These are phyloP conservation scores for Cladochytrium replicatum DNA, from an alignment of 192 early-diverging fungal species.

Conservation along the genomic window DNA sequence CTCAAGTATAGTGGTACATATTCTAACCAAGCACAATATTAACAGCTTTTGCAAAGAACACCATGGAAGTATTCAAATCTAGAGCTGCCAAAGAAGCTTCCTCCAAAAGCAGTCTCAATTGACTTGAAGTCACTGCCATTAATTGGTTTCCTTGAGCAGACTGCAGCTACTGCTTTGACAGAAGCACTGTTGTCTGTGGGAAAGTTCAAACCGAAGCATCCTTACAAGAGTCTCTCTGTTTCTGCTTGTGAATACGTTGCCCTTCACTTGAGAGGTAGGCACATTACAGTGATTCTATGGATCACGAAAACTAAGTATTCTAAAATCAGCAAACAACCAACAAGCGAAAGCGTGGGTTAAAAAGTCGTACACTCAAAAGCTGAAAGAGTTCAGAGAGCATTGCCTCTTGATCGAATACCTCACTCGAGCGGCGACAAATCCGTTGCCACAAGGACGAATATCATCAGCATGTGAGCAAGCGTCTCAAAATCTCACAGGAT, in stretches of 20 bases:
- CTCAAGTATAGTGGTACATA: slow-evolving; percentile 22
- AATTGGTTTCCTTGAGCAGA: slow-evolving; percentile 46
- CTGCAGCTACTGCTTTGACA: slow-evolving; percentile 26
- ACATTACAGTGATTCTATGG: not conserved
- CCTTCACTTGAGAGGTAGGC: slow-evolving; percentile 40
- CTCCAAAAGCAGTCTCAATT: slow-evolving; percentile 31
- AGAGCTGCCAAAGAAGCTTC: slow-evolving; percentile 37
- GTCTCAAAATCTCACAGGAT: no score
- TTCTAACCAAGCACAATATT: not conserved
- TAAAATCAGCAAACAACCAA: slow-evolving; percentile 33
- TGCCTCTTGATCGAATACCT: slow-evolving; percentile 25
- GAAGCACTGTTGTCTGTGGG: slow-evolving; percentile 32
- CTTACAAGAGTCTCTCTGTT: slow-evolving; percentile 26
- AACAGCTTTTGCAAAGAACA: slow-evolving; percentile 11
- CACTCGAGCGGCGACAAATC: no score
- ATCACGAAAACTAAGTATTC: not conserved
- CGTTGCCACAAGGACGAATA: no score
- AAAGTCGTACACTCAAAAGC: slow-evolving; percentile 17
- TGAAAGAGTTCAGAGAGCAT: slow-evolving; percentile 22
- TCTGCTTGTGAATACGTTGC: slow-evolving; percentile 41
- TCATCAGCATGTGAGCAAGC: no score
- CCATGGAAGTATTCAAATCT: slow-evolving; percentile 36
- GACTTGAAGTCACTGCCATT: slow-evolving; percentile 29
- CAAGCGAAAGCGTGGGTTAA: slow-evolving; percentile 31
- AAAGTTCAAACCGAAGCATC: slow-evolving; percentile 35